These are phyloP conservation scores for Candida maesae DNA, from an alignment of 805 yeast genomes.

Conservation along the genomic window DNA sequence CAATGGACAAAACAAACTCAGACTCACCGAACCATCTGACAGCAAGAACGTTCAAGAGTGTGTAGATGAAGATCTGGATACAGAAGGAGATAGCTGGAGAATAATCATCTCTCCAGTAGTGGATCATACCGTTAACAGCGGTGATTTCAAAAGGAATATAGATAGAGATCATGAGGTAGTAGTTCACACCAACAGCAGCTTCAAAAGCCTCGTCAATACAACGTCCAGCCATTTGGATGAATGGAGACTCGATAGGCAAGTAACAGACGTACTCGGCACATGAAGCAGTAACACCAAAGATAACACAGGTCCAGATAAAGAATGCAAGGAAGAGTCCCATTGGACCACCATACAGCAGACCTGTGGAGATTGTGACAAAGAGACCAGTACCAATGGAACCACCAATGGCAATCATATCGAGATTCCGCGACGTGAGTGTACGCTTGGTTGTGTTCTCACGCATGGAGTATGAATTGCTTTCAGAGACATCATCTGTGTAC, in stretches of 20 bases:
- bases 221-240: slow-evolving; percentile 58
- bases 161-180: slow-evolving; percentile 52
- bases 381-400: slow-evolving; percentile 66
- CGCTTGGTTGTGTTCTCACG: not conserved
- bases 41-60: slow-evolving; percentile 62
- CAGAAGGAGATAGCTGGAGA: slow-evolving; percentile 48
- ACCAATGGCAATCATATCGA: slow-evolving; percentile 65
- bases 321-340: slow-evolving; percentile 52
- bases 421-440: slow-evolving; percentile 29
- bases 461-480: not conserved
- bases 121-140: slow-evolving; percentile 56
- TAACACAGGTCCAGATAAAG: slow-evolving; percentile 59
- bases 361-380: slow-evolving; percentile 57
- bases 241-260: slow-evolving; percentile 59
- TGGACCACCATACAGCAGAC: slow-evolving; percentile 56
- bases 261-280: slow-evolving; percentile 64
- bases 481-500: not conserved
- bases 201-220: slow-evolving; percentile 66
- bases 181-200: slow-evolving; percentile 61
- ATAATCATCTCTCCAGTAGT: slow-evolving; percentile 62
- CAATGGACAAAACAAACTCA: slow-evolving; percentile 72
- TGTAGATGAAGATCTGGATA: slow-evolving; percentile 59
- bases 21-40: slow-evolving; percentile 76
- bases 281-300: slow-evolving; percentile 50
- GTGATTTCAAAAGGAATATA: slow-evolving; percentile 62